phyloP scores from a whole-genome alignment of 805 yeast genomes.

The Pachysolen tannophilus region DNA sequence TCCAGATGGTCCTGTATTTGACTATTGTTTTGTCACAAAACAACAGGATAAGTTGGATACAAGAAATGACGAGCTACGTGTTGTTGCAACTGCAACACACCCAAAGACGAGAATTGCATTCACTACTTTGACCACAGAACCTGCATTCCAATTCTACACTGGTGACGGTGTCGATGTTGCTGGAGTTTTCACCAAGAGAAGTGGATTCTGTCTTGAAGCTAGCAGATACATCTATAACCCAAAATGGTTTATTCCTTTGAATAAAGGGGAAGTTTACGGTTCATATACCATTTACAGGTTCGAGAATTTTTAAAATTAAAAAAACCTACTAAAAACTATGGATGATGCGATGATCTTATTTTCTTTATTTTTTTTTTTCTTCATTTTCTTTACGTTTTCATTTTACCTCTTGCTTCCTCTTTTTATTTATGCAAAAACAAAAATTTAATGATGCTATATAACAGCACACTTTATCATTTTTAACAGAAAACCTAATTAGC shows the following conservation, averaged over 20 bases:
- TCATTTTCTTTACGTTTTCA: too few relatives aligned
- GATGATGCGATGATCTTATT: too few relatives aligned
- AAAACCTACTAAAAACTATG: too few relatives aligned
- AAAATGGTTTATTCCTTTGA: constrained; percentile 37
- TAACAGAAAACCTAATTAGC: too few relatives aligned
- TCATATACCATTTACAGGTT: constrained; percentile 29
- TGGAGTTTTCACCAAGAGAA: constrained; percentile 24
- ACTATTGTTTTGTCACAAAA: constrained; percentile 39
- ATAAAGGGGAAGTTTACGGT: constrained; percentile 47
- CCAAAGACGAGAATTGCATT: constrained; percentile 35
- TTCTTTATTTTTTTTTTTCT: too few relatives aligned
- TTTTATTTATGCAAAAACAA: too few relatives aligned
- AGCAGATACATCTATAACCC: constrained; percentile 51
- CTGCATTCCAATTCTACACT: constrained; percentile 58
- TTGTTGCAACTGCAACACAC: constrained; percentile 35
- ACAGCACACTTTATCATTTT: too few relatives aligned
- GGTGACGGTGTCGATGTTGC: constrained; percentile 41
- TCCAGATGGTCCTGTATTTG: constrained; percentile 28
- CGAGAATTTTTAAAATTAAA: constrained; percentile 1
- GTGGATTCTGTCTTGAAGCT: constrained; percentile 60
- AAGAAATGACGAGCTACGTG: constrained; percentile 25
- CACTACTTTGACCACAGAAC: constrained; percentile 49
- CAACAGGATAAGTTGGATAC: constrained; percentile 35
- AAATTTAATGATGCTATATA: too few relatives aligned
- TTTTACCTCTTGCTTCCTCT: too few relatives aligned